Base-by-base conservation (phyloP, 1,139 yeast genomes). In the Blastobotrys ciferrii region DNA sequence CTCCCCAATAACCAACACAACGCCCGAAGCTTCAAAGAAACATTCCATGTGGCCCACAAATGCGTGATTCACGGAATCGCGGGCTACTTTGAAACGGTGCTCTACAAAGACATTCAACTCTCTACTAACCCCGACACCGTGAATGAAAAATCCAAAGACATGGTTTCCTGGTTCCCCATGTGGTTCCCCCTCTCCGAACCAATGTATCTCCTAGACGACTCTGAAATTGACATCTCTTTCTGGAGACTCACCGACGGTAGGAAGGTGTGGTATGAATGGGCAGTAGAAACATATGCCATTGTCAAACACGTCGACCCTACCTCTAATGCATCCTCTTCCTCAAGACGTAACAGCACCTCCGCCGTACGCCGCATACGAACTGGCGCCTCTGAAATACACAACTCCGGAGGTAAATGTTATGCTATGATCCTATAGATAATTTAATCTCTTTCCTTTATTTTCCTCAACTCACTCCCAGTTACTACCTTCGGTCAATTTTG, bases 221-320 rank as follows among this genome's bases (percentile, higher is more conserved):
- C 82, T 3, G 81, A 74, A 46, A 57, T 84, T 5, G 76, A 76
- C 36, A 64, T 82, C 0, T 69, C 74, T 33, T 59, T 81, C 43
- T 73, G 76, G 71, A 65, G 83, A 38, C 64, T 67, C 40, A 58
- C 69, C 4, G 68, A 66, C 31, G 64, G 61, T 3, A 58, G 65
- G 0, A 67, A 67, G 36, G 82, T 83, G 1, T 84, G 91, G 89
- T 87, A 87, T 59, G 85, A 81, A 57, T 87, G 95, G 94, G 69
- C 76, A 1, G 69, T 77, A 20, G 84, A 81, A 57, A 68, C 77
- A 4, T 80, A 70, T 58, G 47, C 52, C 13, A 32, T 50, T 2
- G 33, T 52, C 5, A 15, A n/a, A 25, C 28, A 23, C 9, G 9
- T 23, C 28, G 28, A 23, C 9, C 28, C 28, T 6, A 9, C 28